Conservation (phyloP, 1,284 basidiomycete genomes). For the Cryptococcus maquisensis region DNA sequence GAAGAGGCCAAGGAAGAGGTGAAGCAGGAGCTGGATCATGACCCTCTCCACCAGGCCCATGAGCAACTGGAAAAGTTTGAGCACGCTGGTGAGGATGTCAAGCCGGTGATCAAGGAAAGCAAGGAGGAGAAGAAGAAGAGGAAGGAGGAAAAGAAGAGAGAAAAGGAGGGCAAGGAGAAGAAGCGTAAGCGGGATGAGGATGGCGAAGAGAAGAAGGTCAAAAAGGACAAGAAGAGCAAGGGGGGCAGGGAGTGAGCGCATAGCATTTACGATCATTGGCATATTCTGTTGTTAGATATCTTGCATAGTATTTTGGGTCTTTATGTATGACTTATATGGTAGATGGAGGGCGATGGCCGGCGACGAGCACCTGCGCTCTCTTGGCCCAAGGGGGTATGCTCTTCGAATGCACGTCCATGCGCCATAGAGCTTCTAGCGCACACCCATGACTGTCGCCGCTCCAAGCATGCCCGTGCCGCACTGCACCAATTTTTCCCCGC, state of each 20-base stretch:
- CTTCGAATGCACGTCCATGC: too few species aligned
- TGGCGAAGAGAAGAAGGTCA: slow-evolving; percentile 1
- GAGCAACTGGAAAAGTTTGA: slow-evolving; percentile 5
- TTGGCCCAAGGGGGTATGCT: too few species aligned
- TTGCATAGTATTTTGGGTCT: background rate
- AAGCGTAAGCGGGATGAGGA: slow-evolving; percentile 7
- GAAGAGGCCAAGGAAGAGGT: background rate
- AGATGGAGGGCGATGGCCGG: too few species aligned
- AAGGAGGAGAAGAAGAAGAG: slow-evolving; percentile 8
- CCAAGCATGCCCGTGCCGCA: too few species aligned
- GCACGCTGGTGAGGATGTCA: slow-evolving; percentile 8
- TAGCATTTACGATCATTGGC: background rate
- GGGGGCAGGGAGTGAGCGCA: slow-evolving; percentile 2
- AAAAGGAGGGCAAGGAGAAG: slow-evolving; percentile 9
- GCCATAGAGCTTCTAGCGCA: background rate
- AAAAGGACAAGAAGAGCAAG: slow-evolving; percentile 2
- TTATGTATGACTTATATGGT: background rate
- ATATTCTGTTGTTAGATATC: background rate
- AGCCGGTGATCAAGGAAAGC: slow-evolving; percentile 1
- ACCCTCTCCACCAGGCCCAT: slow-evolving; percentile 7
- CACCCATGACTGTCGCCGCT: too few species aligned
- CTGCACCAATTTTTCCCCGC: too few species aligned
- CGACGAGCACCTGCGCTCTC: too few species aligned
- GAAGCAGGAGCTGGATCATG: slow-evolving; percentile 1
- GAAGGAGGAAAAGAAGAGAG: slow-evolving; percentile 20